These are phyloP conservation scores for Thyridium curvatum DNA, from an alignment of 2,329 filamentous ascomycete genomes.

Conservation along the genomic window DNA sequence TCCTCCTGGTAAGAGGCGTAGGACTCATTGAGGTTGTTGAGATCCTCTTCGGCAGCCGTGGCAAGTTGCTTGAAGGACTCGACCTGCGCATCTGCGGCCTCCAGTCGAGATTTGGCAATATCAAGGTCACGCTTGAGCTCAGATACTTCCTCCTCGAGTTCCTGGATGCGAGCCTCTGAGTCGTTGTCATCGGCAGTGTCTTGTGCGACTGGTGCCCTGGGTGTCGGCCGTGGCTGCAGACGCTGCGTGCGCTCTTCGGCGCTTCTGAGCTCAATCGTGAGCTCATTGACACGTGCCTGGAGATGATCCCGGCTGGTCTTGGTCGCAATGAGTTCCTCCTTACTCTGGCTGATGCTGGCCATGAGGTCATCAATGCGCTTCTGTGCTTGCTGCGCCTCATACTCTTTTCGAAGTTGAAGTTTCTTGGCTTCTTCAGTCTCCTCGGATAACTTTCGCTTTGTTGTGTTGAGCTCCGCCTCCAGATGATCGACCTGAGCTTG, in stretches of 20 bases:
- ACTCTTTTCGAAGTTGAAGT: constrained; percentile 76
- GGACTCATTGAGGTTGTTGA: constrained; percentile 71
- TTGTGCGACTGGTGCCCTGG: constrained; percentile 37
- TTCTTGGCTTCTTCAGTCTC: constrained; percentile 84
- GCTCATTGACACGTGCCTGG: constrained; percentile 80
- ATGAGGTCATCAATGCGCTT: constrained; percentile 91
- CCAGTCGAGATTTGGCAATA: constrained; percentile 70
- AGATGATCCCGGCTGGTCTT: constrained; percentile 89
- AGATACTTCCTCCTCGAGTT: constrained; percentile 75
- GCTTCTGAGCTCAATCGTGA: constrained; percentile 80
- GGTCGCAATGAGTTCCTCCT: constrained; percentile 78
- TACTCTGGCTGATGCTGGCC: constrained; percentile 67
- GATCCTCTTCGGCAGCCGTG: constrained; percentile 78
- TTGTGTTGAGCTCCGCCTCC: constrained; percentile 69
- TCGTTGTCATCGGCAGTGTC: constrained; percentile 26
- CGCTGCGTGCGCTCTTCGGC: constrained; percentile 82
- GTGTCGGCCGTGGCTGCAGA: constrained; percentile 71
- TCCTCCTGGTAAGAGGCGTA: constrained; percentile 87
- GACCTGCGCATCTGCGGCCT: constrained; percentile 71
- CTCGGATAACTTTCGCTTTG: constrained; percentile 76
- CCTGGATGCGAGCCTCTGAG: constrained; percentile 59
- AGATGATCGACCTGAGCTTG: constrained; percentile 72
- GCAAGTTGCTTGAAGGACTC: constrained; percentile 88
- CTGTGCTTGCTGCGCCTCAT: constrained; percentile 79
- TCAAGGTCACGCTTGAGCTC: constrained; percentile 86